Evolutionary conservation across 805 yeast genomes (phyloP).

Genomic region (Candida parachauliodes): DNA sequence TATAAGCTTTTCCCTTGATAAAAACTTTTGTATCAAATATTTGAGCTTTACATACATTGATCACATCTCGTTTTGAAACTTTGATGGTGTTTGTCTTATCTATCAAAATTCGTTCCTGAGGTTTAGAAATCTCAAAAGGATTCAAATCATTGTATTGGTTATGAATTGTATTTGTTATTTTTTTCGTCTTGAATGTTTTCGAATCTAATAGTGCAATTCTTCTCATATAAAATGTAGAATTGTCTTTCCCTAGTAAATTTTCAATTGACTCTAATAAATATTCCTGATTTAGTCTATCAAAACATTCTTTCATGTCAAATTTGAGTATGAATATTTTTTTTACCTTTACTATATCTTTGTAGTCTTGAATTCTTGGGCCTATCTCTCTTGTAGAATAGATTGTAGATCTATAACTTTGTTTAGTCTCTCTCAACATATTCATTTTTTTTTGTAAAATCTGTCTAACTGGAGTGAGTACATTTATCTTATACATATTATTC

Average conservation of each 20-base stretch:
- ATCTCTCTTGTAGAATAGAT: slow-evolving; percentile 46
- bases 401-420: slow-evolving; percentile 19
- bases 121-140: background rate
- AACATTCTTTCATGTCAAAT: slow-evolving; percentile 76
- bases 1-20: slow-evolving; percentile 25
- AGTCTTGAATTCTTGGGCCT: slow-evolving; percentile 33
- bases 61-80: slow-evolving; percentile 42
- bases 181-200: slow-evolving; percentile 2
- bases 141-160: background rate
- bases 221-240: slow-evolving; percentile 16
- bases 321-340: slow-evolving; percentile 47
- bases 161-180: slow-evolving; percentile 1
- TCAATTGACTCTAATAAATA: slow-evolving; percentile 34
- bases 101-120: slow-evolving; percentile 3
- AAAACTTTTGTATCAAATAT: slow-evolving; percentile 47
- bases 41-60: slow-evolving; percentile 48
- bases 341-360: slow-evolving; percentile 21
- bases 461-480: slow-evolving; percentile 42
- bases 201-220: slow-evolving; percentile 2
- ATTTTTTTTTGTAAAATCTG: slow-evolving; percentile 15
- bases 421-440: slow-evolving; percentile 2
- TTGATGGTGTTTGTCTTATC: slow-evolving; percentile 26
- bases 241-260: slow-evolving; percentile 23
- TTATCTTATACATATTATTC: slow-evolving; percentile 26
- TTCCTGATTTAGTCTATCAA: slow-evolving; percentile 61